phyloP scores from a whole-genome alignment of 1,139 yeast species.

The Zygoascus meyerae region DNA sequence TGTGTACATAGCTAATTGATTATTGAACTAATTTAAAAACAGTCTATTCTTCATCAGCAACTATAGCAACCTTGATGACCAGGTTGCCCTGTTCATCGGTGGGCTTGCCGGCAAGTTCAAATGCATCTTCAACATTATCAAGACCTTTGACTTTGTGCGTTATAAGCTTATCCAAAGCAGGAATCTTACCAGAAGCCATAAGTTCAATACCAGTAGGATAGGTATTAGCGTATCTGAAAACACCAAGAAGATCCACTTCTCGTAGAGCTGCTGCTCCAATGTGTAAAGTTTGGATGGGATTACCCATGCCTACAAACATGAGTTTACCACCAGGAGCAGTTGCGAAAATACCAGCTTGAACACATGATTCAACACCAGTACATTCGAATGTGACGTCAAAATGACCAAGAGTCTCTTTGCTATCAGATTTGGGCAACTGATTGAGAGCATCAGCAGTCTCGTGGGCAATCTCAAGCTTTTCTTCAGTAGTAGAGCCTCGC shows the following conservation, averaged over 20 bases:
- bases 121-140: slow-evolving; percentile 25
- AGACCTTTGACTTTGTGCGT: slow-evolving; percentile 29
- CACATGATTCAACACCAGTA: slow-evolving; percentile 31
- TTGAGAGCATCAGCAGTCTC: slow-evolving; percentile 20
- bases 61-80: slow-evolving; percentile 28
- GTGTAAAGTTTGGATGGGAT: slow-evolving; percentile 29
- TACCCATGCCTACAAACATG: slow-evolving; percentile 31
- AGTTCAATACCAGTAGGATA: slow-evolving; percentile 28
- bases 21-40: too few relatives aligned
- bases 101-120: slow-evolving; percentile 29
- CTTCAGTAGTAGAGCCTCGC: slow-evolving; percentile 22
- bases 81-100: slow-evolving; percentile 27
- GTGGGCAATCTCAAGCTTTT: slow-evolving; percentile 22
- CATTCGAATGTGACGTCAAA: slow-evolving; percentile 39
- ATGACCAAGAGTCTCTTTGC: slow-evolving; percentile 31
- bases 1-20: too few relatives aligned
- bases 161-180: slow-evolving; percentile 25
- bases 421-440: slow-evolving; percentile 8
- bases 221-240: slow-evolving; percentile 30
- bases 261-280: slow-evolving; percentile 30
- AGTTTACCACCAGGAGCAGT: slow-evolving; percentile 29
- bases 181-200: slow-evolving; percentile 22
- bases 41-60: slow-evolving; percentile 9
- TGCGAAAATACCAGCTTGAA: slow-evolving; percentile 36
- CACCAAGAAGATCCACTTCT: slow-evolving; percentile 31